Evolutionary conservation across 805 yeast species (phyloP), one percentile per base, ranked within the genome.

Genomic region (Nakazawaea pomicola): DNA sequence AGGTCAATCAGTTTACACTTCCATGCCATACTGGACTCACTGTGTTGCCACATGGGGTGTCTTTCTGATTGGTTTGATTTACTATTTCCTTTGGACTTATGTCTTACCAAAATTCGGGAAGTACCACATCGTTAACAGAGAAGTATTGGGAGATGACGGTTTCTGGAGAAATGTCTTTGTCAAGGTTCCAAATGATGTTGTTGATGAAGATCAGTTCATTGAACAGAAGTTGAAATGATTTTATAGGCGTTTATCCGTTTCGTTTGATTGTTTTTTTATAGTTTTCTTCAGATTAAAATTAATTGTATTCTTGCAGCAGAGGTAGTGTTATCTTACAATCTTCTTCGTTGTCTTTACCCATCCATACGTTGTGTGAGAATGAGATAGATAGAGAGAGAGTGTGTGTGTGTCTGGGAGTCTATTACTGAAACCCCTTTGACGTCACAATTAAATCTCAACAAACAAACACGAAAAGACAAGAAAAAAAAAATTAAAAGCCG

Each of bases 21-120:
- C 58, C 37, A 64, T 85, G 52, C 95, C 95, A 21, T 85, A 85
- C 64, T 85, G 78, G 45, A 69, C 80, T 43, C 90, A 83, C 58
- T 80, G 88, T 56, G 93, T 84, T 37, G 86, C 83, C n/a, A 80
- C 89, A 10, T 74, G 88, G 79, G 89, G 83, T 49, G 68, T 85
- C 34, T 80, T 81, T 51, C 82, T 70, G 11, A 56, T 78, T 36
- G 91, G 87, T 47, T 74, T 70, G 28, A 49, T 70, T 1, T 85
- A 83, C 64, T 85, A 88, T 83, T 44, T 78, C 7, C 54, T 78
- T 14, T 80, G 87, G 83, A 68, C 78, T 31, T 62, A 61, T 44
- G 37, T 80, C 1, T 58, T 81, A 49, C 95, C 95, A 33, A 57
- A 55, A 52, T 41, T 62, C 19, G 76, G 78, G 27, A 70, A 72